Conservation (phyloP, 495 filamentous ascomycete species). For the Talaromyces proteolyticus region DNA sequence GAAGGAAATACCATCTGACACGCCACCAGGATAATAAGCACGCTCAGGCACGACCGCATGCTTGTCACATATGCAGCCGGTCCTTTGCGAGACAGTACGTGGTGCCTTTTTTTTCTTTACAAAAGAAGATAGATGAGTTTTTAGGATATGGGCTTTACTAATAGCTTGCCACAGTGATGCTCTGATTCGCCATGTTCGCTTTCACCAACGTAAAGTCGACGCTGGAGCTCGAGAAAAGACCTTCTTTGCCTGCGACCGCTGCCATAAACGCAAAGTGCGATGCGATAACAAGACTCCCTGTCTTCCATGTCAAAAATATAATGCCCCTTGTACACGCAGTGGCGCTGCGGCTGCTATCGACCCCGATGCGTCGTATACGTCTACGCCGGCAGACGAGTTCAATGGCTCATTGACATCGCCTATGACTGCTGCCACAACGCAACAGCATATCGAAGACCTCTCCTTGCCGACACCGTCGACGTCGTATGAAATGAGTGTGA, state of each 20-base stretch:
- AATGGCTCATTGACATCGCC: too few relatives aligned
- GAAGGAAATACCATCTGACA: not conserved
- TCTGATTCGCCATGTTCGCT: not conserved
- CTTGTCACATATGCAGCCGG: not conserved
- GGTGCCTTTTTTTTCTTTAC: not conserved
- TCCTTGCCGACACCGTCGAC: not conserved
- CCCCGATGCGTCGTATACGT: not conserved
- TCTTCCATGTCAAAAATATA: not conserved
- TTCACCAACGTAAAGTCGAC: not conserved
- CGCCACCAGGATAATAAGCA: not conserved
- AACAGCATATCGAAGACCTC: not conserved
- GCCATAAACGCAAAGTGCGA: slow-evolving; percentile 41
- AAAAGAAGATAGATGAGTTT: too few relatives aligned
- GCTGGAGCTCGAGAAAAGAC: not conserved
- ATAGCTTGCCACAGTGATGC: not conserved
- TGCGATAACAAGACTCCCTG: slow-evolving; percentile 19
- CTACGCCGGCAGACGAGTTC: not conserved
- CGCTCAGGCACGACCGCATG: not conserved
- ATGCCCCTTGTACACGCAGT: not conserved
- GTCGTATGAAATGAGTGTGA: not conserved
- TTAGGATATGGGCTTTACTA: too few relatives aligned
- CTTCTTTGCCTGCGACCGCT: slow-evolving; percentile 30
- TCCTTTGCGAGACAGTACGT: not conserved
- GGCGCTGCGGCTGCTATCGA: not conserved
- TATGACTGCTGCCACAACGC: not conserved